Evolutionary conservation across 352 stramenopile species (phyloP).

Genomic region (Globisporangium echinulatum): DNA sequence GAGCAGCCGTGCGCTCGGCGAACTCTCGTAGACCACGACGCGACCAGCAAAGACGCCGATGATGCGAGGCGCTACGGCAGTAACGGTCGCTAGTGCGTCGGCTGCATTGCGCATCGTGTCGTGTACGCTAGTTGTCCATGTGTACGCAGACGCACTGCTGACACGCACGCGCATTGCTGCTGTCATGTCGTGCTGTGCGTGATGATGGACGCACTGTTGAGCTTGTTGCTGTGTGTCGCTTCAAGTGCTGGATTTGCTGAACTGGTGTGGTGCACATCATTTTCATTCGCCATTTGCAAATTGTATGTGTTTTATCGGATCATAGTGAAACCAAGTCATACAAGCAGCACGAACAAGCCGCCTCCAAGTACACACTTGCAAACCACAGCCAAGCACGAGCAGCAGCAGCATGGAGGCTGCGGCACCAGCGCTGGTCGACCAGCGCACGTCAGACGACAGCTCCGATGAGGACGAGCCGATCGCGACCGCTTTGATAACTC

Average conservation of each 20-base stretch:
- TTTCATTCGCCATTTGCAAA: not conserved
- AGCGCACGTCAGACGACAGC: conserved; percentile 52
- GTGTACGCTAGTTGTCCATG: not conserved
- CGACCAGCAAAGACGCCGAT: conserved; percentile 2
- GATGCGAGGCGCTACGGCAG: not conserved
- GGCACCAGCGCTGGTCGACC: conserved; percentile 1
- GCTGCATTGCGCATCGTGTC: no score
- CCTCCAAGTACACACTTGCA: no score
- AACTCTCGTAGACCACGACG: conserved; percentile 4
- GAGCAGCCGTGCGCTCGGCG: not conserved
- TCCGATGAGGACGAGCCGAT: conserved; percentile 86
- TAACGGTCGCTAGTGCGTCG: not conserved
- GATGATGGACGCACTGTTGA: not conserved
- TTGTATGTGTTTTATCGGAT: not conserved
- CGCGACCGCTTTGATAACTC: conserved; percentile 11
- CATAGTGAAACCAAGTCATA: conserved; percentile 2
- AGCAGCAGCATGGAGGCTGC: not conserved
- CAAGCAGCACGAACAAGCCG: no score
- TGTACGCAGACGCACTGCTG: not conserved
- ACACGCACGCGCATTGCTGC: not conserved
- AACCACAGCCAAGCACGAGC: no score
- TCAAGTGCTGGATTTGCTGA: not conserved
- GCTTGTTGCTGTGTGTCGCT: not conserved
- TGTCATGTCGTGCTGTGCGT: not conserved
- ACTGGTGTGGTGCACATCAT: no score